Evolutionary conservation across 371 early-diverging fungal species (phyloP).

Genomic region (Rhizopus sp.): DNA sequence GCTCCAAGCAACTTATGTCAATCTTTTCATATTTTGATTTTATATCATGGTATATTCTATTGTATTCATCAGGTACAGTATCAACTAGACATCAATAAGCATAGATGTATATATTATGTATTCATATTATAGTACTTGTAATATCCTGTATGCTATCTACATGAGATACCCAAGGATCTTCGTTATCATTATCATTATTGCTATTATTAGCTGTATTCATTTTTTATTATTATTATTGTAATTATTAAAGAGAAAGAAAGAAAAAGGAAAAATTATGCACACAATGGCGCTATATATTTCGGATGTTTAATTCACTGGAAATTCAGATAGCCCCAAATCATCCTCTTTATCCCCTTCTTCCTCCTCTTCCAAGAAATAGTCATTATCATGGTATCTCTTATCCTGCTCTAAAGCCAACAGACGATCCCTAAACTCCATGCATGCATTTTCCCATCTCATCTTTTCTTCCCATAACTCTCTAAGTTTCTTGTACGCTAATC

Average conservation of each 20-base stretch:
- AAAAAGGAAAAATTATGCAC: too few species aligned
- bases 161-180: too few species aligned
- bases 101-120: too few species aligned
- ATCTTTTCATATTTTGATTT: slow-evolving; percentile 1
- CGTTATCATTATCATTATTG: too few species aligned
- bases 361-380: slow-evolving; percentile 12
- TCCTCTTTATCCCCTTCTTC: slow-evolving; percentile 18
- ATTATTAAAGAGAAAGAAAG: too few species aligned
- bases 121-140: too few species aligned
- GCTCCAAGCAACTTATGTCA: neutral
- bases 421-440: slow-evolving; percentile 38
- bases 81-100: neutral
- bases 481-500: slow-evolving; percentile 58
- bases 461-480: slow-evolving; percentile 60
- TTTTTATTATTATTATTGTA: too few species aligned
- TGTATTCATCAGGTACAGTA: slow-evolving; percentile 1
- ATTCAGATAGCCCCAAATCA: slow-evolving; percentile 28
- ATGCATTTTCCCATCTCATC: slow-evolving; percentile 48
- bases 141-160: too few species aligned
- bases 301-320: slow-evolving; percentile 6
- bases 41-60: neutral
- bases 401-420: slow-evolving; percentile 25
- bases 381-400: slow-evolving; percentile 4
- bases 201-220: too few species aligned
- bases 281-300: too few species aligned